Conservation (phyloP, 2,329 filamentous ascomycete species). For the Didymosphaeria variabile region DNA sequence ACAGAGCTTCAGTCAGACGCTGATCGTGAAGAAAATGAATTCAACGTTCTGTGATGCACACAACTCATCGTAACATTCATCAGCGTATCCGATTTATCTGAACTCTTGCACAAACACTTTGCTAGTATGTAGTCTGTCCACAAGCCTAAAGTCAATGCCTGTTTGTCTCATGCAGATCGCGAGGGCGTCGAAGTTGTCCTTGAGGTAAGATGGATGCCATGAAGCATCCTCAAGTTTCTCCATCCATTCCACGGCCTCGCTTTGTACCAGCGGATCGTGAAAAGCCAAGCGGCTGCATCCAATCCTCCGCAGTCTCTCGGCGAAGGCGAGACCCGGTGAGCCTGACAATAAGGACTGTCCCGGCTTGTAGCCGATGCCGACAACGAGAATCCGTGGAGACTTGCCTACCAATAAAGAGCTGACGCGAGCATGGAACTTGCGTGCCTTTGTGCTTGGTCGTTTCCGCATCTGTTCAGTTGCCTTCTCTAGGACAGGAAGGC, state of each 20-base stretch:
- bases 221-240: slow-evolving; percentile 6
- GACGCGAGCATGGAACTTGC: background rate
- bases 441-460: slow-evolving; percentile 6
- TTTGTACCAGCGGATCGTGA: slow-evolving; percentile 10
- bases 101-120: slow-evolving; percentile 10
- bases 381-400: slow-evolving; percentile 9
- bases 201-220: background rate
- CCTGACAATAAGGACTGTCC: slow-evolving; percentile 5
- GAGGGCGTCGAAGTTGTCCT: slow-evolving; percentile 6
- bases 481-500: slow-evolving; percentile 8
- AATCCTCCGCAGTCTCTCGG: background rate
- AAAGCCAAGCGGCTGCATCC: slow-evolving; percentile 11
- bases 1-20: background rate
- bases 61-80: background rate
- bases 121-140: background rate
- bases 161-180: slow-evolving; percentile 12
- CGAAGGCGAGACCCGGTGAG: slow-evolving; percentile 11
- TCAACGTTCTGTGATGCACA: background rate
- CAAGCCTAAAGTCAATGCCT: slow-evolving; percentile 4
- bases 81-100: background rate
- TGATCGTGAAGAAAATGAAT: background rate
- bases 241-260: slow-evolving; percentile 6
- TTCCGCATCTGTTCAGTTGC: slow-evolving; percentile 10
- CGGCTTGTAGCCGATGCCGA: slow-evolving; percentile 12
- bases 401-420: background rate